Base-by-base conservation (phyloP, 2,329 filamentous ascomycete genomes). In the Penicillium hesseltinei region DNA sequence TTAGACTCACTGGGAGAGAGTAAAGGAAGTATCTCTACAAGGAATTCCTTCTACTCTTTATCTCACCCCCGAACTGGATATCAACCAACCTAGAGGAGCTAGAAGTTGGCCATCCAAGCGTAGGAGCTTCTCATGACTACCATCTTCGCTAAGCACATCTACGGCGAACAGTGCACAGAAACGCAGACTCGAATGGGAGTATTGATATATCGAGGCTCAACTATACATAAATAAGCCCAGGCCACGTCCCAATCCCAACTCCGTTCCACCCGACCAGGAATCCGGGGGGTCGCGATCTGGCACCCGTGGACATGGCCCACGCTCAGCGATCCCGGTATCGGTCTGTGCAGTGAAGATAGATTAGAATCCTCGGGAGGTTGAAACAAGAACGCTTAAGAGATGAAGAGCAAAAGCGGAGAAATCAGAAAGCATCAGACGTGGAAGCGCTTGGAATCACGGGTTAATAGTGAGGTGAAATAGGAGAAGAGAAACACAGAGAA, bases 401-500 rank as follows among this genome's bases (percentile, higher is more conserved):
- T 31, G 49, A 42, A 36, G 19, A 43, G 48, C 27, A 40, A 25
- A 47, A 43, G 13, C 35, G 8, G 40, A 48, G 13, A 35, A 27
- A 25, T 25, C 11, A 42, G 17, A 54, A 39, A 58, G 19, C 54
- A 44, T 51, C 45, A 59, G 58, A 45, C 57, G 50, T 56, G 45
- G 19, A 52, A 57, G 36, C 54, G 56, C 58, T 61, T 46, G 27
- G 45, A 46, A 40, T 52, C 38, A 48, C 35, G 29, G 31, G 51
- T 61, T 40, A 36, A 45, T 44, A 35, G 39, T 36, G 15, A 35
- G 17, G 4, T 45, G 21, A 4, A 5, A 35, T 19, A 17, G 17
- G 19, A 13, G 29, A 33, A 27, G 6, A 19, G 6, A n/a, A 36
- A 59, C 51, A 23, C 10, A 49, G 13, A 11, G n/a, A 38, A n/a